Evolutionary conservation across 2,329 filamentous ascomycete species (phyloP).

Genomic region (Macrophomina pseudophaseolina): DNA sequence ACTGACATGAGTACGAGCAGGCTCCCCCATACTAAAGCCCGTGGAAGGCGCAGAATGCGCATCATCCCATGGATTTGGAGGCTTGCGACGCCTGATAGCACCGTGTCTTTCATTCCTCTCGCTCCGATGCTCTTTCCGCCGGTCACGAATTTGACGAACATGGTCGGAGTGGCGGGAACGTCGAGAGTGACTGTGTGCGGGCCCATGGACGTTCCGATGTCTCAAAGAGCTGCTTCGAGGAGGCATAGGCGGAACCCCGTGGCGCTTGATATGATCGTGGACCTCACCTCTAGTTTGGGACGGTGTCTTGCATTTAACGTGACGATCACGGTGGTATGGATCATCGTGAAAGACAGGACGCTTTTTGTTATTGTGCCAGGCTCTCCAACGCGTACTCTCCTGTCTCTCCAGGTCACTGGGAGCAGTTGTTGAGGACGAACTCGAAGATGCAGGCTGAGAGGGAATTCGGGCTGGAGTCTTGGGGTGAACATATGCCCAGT

Average conservation of each 20-base stretch:
- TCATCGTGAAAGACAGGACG: not conserved
- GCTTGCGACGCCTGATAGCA: not conserved
- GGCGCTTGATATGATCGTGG: slow-evolving; percentile 8
- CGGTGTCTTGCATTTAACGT: not conserved
- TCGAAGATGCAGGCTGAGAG: slow-evolving; percentile 13
- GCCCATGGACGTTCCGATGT: slow-evolving; percentile 24
- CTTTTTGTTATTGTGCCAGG: slow-evolving; percentile 18
- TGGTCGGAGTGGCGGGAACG: not conserved
- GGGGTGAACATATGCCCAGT: slow-evolving; percentile 38
- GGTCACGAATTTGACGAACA: not conserved
- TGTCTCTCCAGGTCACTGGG: slow-evolving; percentile 4
- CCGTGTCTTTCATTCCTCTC: not conserved
- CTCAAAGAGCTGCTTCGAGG: slow-evolving; percentile 15
- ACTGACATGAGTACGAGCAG: slow-evolving; percentile 43
- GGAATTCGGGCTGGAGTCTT: not conserved
- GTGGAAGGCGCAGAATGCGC: not conserved
- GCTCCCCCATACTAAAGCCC: slow-evolving; percentile 27
- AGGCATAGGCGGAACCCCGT: slow-evolving; percentile 8
- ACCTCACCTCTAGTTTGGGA: not conserved
- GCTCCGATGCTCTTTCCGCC: slow-evolving; percentile 15
- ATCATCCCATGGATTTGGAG: not conserved
- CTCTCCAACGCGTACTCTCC: slow-evolving; percentile 21
- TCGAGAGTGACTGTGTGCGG: slow-evolving; percentile 26
- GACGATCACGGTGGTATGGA: not conserved
- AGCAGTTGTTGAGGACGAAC: not conserved